phyloP scores from a whole-genome alignment of 371 early-diverging fungal species.

The Coemansia sp. region DNA sequence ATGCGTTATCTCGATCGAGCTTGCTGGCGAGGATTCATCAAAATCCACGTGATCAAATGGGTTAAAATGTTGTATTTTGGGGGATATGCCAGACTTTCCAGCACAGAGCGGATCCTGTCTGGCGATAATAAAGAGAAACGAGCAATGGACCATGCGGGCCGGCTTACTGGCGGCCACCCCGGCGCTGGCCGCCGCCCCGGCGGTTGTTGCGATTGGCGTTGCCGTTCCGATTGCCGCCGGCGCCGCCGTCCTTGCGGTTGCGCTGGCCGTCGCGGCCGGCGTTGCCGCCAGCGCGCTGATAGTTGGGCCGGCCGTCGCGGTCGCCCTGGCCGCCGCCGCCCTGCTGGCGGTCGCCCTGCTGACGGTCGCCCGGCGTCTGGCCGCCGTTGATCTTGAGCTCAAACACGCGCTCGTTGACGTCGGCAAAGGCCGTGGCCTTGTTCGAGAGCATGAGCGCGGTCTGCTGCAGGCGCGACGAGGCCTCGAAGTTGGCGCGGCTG shows the following conservation, averaged over 20 bases:
- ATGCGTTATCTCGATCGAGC: background rate
- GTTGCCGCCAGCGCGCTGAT: conserved; percentile 26
- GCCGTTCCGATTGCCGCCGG: conserved; percentile 12
- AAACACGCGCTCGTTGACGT: conserved; percentile 86
- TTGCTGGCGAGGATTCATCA: background rate
- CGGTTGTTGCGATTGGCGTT: conserved; percentile 13
- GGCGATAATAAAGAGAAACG: background rate
- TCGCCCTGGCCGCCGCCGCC: conserved; percentile 24
- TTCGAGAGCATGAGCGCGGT: conserved; percentile 84
- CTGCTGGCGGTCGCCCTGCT: conserved; percentile 39
- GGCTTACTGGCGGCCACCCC: conserved; percentile 9
- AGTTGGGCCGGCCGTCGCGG: conserved; percentile 31
- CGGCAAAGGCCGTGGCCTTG: conserved; percentile 84
- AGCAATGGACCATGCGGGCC: background rate
- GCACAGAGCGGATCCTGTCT: too few species aligned
- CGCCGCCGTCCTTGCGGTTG: conserved; percentile 23
- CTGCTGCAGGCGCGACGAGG: conserved; percentile 77
- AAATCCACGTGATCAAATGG: background rate
- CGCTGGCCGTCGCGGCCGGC: conserved; percentile 20
- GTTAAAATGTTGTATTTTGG: too few species aligned
- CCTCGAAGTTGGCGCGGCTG: conserved; percentile 71
- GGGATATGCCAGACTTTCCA: too few species aligned
- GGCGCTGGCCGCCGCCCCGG: conserved; percentile 25
- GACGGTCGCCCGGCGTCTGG: conserved; percentile 43
- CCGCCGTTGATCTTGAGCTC: conserved; percentile 62